phyloP scores from a whole-genome alignment of 1,284 basidiomycete species.

The Golubevia sp. region DNA sequence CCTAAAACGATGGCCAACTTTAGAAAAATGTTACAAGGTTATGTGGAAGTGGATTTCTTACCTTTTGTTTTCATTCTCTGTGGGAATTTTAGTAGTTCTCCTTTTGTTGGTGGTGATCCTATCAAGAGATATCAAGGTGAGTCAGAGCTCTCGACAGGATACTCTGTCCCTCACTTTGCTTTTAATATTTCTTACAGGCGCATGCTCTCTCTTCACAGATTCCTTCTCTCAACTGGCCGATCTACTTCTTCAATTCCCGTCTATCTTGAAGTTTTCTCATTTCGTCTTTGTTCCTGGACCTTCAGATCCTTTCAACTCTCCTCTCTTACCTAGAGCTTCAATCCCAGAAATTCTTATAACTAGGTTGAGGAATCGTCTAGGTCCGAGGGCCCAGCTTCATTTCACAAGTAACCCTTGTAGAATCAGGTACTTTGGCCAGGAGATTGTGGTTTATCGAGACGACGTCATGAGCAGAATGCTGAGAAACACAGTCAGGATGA shows the following conservation, averaged over 20 bases:
- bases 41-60: constrained; percentile 82
- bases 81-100: constrained; percentile 84
- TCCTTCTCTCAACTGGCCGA: constrained; percentile 84
- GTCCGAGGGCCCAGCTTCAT: constrained; percentile 26
- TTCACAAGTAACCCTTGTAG: constrained; percentile 92
- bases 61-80: constrained; percentile 83
- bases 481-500: constrained; percentile 67
- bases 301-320: constrained; percentile 72
- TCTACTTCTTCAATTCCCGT: constrained; percentile 78
- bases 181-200: too few relatives aligned
- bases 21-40: constrained; percentile 84
- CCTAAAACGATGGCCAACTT: constrained; percentile 79
- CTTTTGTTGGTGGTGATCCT: constrained; percentile 76
- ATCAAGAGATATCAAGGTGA: constrained; percentile 82
- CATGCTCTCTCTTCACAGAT: constrained; percentile 69
- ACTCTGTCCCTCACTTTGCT: neutral
- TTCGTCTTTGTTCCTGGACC: constrained; percentile 95
- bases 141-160: constrained; percentile 31
- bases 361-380: constrained; percentile 13
- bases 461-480: constrained; percentile 93
- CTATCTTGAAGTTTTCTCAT: constrained; percentile 77
- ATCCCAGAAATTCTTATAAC: constrained; percentile 66
- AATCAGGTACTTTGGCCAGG: constrained; percentile 92
- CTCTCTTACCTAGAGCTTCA: constrained; percentile 79
- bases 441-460: constrained; percentile 91